Conservation (phyloP, 768 basidiomycete genomes). For the Lanmaoa rubissima region DNA sequence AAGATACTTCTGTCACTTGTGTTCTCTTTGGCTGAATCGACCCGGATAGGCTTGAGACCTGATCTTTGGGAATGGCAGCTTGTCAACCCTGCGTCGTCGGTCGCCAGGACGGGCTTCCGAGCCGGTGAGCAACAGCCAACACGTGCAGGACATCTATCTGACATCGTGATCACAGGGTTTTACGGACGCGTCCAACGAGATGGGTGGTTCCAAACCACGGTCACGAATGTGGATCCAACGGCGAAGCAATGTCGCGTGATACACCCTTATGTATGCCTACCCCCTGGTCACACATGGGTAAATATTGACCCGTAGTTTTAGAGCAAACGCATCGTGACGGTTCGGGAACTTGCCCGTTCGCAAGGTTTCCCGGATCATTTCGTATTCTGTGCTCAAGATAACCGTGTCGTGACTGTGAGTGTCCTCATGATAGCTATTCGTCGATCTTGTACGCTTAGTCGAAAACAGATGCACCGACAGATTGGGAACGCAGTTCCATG, state of each 20-base stretch:
- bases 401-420: slow-evolving; percentile 62
- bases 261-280: slow-evolving; percentile 56
- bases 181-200: slow-evolving; percentile 59
- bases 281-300: neutral
- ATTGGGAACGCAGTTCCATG: slow-evolving; percentile 82
- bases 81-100: slow-evolving; percentile 56
- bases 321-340: slow-evolving; percentile 70
- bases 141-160: neutral
- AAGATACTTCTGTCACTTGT: slow-evolving; percentile 9
- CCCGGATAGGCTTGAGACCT: slow-evolving; percentile 31
- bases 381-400: slow-evolving; percentile 50
- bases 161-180: slow-evolving; percentile 37
- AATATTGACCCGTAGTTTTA: slow-evolving; percentile 23
- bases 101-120: slow-evolving; percentile 50
- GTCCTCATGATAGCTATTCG: neutral
- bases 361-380: slow-evolving; percentile 83
- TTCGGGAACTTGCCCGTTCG: slow-evolving; percentile 74
- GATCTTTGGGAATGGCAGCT: slow-evolving; percentile 59
- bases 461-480: slow-evolving; percentile 67
- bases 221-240: slow-evolving; percentile 75
- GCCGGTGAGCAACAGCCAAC: slow-evolving; percentile 37
- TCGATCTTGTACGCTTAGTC: neutral
- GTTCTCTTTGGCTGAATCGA: neutral
- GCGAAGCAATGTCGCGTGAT: slow-evolving; percentile 75
- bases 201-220: slow-evolving; percentile 65